Conservation (phyloP, 2,329 filamentous ascomycete genomes). For the Ceratocystis lukuohia region DNA sequence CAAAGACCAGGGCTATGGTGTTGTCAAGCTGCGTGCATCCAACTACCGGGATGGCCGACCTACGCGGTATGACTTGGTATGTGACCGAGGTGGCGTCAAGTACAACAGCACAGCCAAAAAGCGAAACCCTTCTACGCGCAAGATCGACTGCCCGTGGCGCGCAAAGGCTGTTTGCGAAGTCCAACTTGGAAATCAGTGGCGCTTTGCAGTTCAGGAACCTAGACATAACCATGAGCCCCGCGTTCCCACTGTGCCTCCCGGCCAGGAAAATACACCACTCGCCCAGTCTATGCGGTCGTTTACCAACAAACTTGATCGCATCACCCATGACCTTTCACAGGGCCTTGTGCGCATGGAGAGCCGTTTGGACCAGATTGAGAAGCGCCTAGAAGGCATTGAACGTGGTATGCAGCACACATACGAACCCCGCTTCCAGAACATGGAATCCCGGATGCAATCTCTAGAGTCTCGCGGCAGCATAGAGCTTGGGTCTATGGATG, state of each 20-base stretch:
- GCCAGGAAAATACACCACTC: slow-evolving; percentile 44
- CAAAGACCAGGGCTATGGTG: slow-evolving; percentile 49
- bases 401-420: slow-evolving; percentile 29
- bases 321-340: slow-evolving; percentile 42
- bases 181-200: slow-evolving; percentile 49
- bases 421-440: slow-evolving; percentile 34
- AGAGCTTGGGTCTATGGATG: slow-evolving; percentile 31
- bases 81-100: slow-evolving; percentile 50
- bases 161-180: slow-evolving; percentile 52
- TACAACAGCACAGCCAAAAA: slow-evolving; percentile 53
- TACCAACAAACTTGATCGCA: slow-evolving; percentile 46
- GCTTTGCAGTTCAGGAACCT: slow-evolving; percentile 47
- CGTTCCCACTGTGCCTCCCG: slow-evolving; percentile 39
- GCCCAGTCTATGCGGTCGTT: slow-evolving; percentile 45
- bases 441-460: slow-evolving; percentile 32
- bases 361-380: slow-evolving; percentile 39
- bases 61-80: slow-evolving; percentile 49
- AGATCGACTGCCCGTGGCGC: slow-evolving; percentile 50
- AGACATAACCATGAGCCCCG: slow-evolving; percentile 50
- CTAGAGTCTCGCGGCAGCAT: slow-evolving; percentile 27
- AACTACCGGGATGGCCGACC: slow-evolving; percentile 51
- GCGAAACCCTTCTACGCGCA: slow-evolving; percentile 49
- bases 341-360: slow-evolving; percentile 39
- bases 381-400: slow-evolving; percentile 43
- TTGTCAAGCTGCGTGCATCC: slow-evolving; percentile 49